Evolutionary conservation across 2,329 filamentous ascomycete species (phyloP), one percentile per base, ranked within the genome.

Genomic region (Graphium sp.): DNA sequence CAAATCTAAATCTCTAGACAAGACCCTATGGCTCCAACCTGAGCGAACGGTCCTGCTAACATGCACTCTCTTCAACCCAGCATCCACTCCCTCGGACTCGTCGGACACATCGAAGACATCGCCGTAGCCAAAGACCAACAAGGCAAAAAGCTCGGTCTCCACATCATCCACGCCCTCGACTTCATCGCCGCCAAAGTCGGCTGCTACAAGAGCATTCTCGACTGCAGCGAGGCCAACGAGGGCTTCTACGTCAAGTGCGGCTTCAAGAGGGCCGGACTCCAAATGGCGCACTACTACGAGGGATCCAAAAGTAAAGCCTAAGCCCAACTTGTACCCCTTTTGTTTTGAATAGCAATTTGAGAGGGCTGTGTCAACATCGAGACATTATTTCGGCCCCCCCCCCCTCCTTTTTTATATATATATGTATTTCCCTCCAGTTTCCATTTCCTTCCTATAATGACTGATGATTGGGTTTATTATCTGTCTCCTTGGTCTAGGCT

Each of bases 221-320:
- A 95, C 54, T 98, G 89, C 61, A 91, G 80, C 39, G 87, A 94
- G 54, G 72, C 78, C 42, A 98, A 95, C 50, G 84, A 93, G 53
- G 87, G 85, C 14, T 95, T 98, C 61, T 98, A 98, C 52, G 66
- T 93, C 52, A 95, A 95, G 66, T 95, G 89, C 55, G 87, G 87
- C 33, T 95, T 92, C 55, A 78, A 83, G 55, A 65, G 83, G 36
- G 87, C 84, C 17, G 89, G 89, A 11, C 58, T 94, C 32, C 82
- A 98, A 56, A 95, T 98, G 89, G 84, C 87, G 24, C 83, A 93
- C 60, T 93, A 93, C 56, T 89, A 91, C 49, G 83, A 76, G 34
- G 51, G 45, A 26, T 47, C 50, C 41, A 65, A 65, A 47, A 58
- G 52, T 49, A 64, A 63, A 44, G 38, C 44, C 32, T 41, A 45